Conservation (phyloP, 2,329 filamentous ascomycete genomes). For the Cladosporium sp. region DNA sequence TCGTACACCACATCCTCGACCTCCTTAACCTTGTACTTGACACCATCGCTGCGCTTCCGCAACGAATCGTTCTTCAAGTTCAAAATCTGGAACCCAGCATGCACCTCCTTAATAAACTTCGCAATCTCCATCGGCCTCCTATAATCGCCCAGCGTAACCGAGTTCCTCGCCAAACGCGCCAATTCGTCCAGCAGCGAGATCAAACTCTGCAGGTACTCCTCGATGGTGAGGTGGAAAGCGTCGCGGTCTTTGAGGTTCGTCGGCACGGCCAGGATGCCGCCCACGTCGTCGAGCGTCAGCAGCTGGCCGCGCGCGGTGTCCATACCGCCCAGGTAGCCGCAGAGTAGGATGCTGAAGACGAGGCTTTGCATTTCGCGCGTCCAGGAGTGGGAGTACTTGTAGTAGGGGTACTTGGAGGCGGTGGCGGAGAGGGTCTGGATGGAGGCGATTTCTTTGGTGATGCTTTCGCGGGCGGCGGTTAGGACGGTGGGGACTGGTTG, state of each 20-base stretch:
- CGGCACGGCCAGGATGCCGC: conserved; percentile 78
- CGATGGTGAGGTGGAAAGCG: conserved; percentile 91
- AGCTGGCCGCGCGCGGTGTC: conserved; percentile 59
- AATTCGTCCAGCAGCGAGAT: conserved; percentile 89
- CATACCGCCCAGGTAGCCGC: conserved; percentile 79
- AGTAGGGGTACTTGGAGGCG: conserved; percentile 88
- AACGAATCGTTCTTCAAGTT: conserved; percentile 96
- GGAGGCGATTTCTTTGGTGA: conserved; percentile 70
- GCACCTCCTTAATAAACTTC: conserved; percentile 90
- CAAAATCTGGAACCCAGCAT: conserved; percentile 93
- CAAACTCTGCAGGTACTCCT: conserved; percentile 90
- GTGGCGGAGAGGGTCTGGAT: conserved; percentile 69
- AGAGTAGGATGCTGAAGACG: conserved; percentile 60
- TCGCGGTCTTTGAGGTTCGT: conserved; percentile 86
- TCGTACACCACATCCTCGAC: conserved; percentile 99
- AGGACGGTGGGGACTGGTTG: conserved; percentile 66
- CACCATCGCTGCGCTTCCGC: conserved; percentile 81
- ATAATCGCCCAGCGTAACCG: conserved; percentile 88
- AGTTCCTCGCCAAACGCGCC: conserved; percentile 86
- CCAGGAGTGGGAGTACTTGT: conserved; percentile 96
- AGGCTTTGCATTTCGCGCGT: conserved; percentile 78
- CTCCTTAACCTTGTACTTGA: conserved; percentile 98
- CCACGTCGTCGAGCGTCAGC: conserved; percentile 85
- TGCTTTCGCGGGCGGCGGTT: conserved; percentile 65
- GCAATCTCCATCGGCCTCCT: conserved; percentile 82